Conservation (phyloP, 345 rosid genomes). For the Aquilaria sinensis region DNA sequence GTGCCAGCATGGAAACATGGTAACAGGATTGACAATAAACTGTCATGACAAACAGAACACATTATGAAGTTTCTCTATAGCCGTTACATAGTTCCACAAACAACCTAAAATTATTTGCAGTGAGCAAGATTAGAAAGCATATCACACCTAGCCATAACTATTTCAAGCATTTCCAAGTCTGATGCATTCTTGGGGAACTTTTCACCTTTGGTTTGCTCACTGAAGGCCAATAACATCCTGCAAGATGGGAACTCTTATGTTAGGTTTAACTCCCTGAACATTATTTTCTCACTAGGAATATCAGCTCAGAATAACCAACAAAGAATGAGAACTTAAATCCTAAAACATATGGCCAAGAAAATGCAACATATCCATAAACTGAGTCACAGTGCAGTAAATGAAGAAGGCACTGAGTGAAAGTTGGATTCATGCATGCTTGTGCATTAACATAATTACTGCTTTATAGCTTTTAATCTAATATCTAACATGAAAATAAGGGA, state of each 20-base stretch:
- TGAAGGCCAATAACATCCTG: slow-evolving; percentile 88
- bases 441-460: too few relatives aligned
- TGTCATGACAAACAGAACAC: too few relatives aligned
- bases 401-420: too few relatives aligned
- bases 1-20: too few relatives aligned
- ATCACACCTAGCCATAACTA: slow-evolving; percentile 76
- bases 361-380: neutral
- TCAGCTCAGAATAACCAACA: too few relatives aligned
- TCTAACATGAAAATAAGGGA: slow-evolving; percentile 5
- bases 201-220: slow-evolving; percentile 76
- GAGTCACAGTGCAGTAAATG: neutral
- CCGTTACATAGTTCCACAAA: too few relatives aligned
- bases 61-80: too few relatives aligned
- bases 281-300: neutral
- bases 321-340: too few relatives aligned
- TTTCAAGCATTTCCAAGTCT: slow-evolving; percentile 87
- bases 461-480: too few relatives aligned
- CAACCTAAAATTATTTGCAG: neutral
- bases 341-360: neutral
- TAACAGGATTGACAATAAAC: too few relatives aligned
- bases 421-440: too few relatives aligned
- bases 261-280: neutral
- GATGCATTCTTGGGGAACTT: slow-evolving; percentile 69
- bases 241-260: slow-evolving; percentile 17
- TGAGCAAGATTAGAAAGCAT: slow-evolving; percentile 8